Evolutionary conservation across 2,329 filamentous ascomycete genomes (phyloP).

Genomic region (Davidsoniella australis): DNA sequence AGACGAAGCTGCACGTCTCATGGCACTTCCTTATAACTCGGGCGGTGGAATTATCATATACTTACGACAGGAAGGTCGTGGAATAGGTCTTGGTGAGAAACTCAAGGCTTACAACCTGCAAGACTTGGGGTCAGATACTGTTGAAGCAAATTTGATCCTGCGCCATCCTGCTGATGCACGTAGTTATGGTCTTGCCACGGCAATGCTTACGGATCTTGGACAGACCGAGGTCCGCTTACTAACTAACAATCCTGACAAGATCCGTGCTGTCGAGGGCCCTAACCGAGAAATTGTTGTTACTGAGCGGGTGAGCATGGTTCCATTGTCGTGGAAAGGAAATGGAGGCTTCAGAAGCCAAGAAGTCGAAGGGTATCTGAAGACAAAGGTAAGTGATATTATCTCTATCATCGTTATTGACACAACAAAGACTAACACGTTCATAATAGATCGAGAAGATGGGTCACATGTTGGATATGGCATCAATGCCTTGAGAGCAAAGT

Average conservation of each 20-base stretch:
- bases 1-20: slow-evolving; percentile 85
- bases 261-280: slow-evolving; percentile 82
- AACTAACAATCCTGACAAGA: slow-evolving; percentile 97
- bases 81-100: slow-evolving; percentile 88
- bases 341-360: slow-evolving; percentile 74
- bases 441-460: slow-evolving; percentile 72
- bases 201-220: slow-evolving; percentile 78
- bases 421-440: slow-evolving; percentile 9
- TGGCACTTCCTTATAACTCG: slow-evolving; percentile 51
- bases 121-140: slow-evolving; percentile 91
- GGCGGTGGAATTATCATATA: slow-evolving; percentile 86
- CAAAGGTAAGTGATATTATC: slow-evolving; percentile 51
- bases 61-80: slow-evolving; percentile 84
- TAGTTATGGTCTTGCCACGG: slow-evolving; percentile 90
- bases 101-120: slow-evolving; percentile 97
- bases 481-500: neutral
- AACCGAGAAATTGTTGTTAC: slow-evolving; percentile 73
- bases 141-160: slow-evolving; percentile 82
- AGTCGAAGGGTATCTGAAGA: slow-evolving; percentile 84
- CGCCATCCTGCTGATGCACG: slow-evolving; percentile 87
- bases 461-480: slow-evolving; percentile 50
- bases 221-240: slow-evolving; percentile 62
- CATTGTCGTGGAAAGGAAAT: slow-evolving; percentile 75
- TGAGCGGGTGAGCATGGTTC: slow-evolving; percentile 89
- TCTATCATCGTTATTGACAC: neutral